Conservation (phyloP, 2,329 filamentous ascomycete genomes). For the Aspergillus caelatus region DNA sequence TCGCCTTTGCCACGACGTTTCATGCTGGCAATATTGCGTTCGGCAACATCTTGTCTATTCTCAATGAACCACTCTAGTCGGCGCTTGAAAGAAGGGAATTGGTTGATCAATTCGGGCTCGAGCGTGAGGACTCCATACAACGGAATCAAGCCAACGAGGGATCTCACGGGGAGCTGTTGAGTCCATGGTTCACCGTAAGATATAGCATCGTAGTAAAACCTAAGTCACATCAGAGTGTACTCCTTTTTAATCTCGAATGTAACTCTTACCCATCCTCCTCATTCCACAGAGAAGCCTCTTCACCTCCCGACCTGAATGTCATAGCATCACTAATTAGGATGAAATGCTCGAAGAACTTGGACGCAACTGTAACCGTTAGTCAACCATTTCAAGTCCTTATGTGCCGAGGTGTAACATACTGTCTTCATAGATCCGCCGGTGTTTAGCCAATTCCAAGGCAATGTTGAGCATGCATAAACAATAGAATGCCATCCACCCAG, state of each 20-base stretch:
- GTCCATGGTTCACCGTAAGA: slow-evolving; percentile 93
- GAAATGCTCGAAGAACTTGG: slow-evolving; percentile 99
- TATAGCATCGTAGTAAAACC: slow-evolving; percentile 98
- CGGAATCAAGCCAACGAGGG: slow-evolving; percentile 89
- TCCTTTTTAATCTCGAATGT: background rate
- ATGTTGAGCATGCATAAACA: slow-evolving; percentile 97
- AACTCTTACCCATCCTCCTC: slow-evolving; percentile 71
- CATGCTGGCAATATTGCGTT: slow-evolving; percentile 94
- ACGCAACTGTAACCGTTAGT: slow-evolving; percentile 63
- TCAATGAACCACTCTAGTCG: slow-evolving; percentile 92
- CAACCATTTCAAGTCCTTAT: background rate
- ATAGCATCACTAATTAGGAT: slow-evolving; percentile 97
- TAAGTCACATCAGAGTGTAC: slow-evolving; percentile 24
- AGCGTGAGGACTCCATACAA: slow-evolving; percentile 90
- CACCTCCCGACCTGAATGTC: slow-evolving; percentile 74
- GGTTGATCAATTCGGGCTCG: slow-evolving; percentile 90
- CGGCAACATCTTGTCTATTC: slow-evolving; percentile 81
- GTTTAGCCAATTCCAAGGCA: slow-evolving; percentile 89
- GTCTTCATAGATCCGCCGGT: slow-evolving; percentile 92
- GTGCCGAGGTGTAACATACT: slow-evolving; percentile 36
- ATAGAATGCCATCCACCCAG: slow-evolving; percentile 99
- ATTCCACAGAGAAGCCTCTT: slow-evolving; percentile 90
- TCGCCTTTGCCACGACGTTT: slow-evolving; percentile 87
- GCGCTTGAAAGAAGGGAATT: slow-evolving; percentile 89
- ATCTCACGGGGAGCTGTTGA: slow-evolving; percentile 88